Evolutionary conservation across 768 basidiomycete species (phyloP).

Genomic region (Leccinum barrowsii): DNA sequence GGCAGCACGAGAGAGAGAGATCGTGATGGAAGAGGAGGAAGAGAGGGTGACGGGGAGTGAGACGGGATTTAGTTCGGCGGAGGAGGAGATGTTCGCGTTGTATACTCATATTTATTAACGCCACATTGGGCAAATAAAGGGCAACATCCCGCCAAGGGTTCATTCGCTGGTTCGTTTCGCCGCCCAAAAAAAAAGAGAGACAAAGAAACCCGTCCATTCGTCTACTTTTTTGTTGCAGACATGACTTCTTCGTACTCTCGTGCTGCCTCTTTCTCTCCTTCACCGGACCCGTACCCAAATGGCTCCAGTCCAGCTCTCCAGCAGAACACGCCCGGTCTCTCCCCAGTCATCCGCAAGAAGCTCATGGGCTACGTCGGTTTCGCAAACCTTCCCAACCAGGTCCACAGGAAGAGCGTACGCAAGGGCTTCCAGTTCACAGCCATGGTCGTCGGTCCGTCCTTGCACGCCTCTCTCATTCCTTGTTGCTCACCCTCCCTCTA

Average conservation of each 20-base stretch:
- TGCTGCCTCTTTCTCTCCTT: constrained; percentile 53
- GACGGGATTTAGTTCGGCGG: neutral
- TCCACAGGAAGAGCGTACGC: constrained; percentile 96
- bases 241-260: constrained; percentile 75
- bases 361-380: constrained; percentile 95
- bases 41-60: neutral
- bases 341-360: constrained; percentile 74
- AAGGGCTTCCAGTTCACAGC: constrained; percentile 99
- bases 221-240: constrained; percentile 29
- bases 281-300: constrained; percentile 58
- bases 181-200: constrained; percentile 48
- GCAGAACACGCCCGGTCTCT: constrained; percentile 27
- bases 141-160: constrained; percentile 25
- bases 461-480: neutral
- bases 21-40: neutral
- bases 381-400: constrained; percentile 98
- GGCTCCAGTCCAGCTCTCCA: constrained; percentile 62
- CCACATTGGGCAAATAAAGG: constrained; percentile 36
- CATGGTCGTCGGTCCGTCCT: constrained; percentile 94
- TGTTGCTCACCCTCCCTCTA: constrained; percentile 28
- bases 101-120: constrained; percentile 35
- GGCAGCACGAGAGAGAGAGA: neutral
- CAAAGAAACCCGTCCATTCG: constrained; percentile 35
- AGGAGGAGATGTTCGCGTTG: constrained; percentile 35
- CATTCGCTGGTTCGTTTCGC: constrained; percentile 34